phyloP scores from a whole-genome alignment of 2,329 filamentous ascomycete genomes.

The Graphilbum ipis-grandicollis region DNA sequence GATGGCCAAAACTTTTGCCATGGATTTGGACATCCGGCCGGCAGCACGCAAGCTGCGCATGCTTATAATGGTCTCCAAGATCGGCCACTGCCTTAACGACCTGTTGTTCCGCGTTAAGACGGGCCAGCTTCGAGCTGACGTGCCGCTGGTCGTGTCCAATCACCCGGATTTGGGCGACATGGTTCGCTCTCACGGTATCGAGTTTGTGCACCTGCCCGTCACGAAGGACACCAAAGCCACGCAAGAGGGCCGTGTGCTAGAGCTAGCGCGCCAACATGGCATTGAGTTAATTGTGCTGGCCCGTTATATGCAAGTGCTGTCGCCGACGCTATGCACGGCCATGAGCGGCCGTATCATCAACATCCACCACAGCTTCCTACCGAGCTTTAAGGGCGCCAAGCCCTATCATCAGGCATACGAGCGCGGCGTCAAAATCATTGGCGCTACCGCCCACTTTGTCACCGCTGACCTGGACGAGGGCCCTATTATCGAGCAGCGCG shows the following conservation, averaged over 20 bases:
- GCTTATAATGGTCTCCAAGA: constrained; percentile 81
- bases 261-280: constrained; percentile 48
- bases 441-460: constrained; percentile 73
- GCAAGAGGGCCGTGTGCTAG: constrained; percentile 56
- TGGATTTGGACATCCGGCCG: constrained; percentile 56
- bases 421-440: constrained; percentile 75
- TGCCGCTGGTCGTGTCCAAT: constrained; percentile 68
- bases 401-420: constrained; percentile 82
- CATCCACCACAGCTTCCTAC: constrained; percentile 78
- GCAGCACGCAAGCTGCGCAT: constrained; percentile 54
- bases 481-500: constrained; percentile 74
- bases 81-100: constrained; percentile 53
- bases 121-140: constrained; percentile 51
- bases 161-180: constrained; percentile 56
- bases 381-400: constrained; percentile 74
- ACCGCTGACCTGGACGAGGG: constrained; percentile 75
- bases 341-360: constrained; percentile 86
- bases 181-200: constrained; percentile 56
- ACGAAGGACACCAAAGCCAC: constrained; percentile 58
- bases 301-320: constrained; percentile 78
- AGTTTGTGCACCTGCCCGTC: constrained; percentile 68
- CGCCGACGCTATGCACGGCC: constrained; percentile 52
- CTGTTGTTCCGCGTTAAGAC: constrained; percentile 58
- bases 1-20: constrained; percentile 43
- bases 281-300: constrained; percentile 70